Evolutionary conservation across 1,284 basidiomycete genomes (phyloP).

Genomic region (Fomitopsis betulina): DNA sequence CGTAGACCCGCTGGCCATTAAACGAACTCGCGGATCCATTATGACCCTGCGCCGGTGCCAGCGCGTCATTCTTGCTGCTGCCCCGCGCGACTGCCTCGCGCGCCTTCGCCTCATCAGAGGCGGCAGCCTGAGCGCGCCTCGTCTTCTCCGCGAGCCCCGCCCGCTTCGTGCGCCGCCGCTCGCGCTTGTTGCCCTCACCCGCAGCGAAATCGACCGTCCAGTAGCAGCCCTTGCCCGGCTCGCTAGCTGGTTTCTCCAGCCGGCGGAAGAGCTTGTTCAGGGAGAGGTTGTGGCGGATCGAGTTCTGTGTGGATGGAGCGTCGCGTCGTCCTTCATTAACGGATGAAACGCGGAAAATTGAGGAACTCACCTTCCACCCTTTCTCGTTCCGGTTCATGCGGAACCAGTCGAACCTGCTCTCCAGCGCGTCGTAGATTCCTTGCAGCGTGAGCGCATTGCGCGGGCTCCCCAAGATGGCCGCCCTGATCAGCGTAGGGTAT

Average conservation of each 20-base stretch:
- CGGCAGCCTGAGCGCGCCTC: too few relatives aligned
- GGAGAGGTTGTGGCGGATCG: conserved; percentile 88
- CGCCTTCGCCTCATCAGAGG: too few relatives aligned
- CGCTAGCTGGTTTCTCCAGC: conserved; percentile 55
- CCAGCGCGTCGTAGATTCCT: conserved; percentile 57
- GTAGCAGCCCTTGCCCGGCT: conserved; percentile 72
- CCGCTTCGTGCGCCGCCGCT: conserved; percentile 50
- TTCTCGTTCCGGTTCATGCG: conserved; percentile 39
- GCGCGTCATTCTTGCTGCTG: too few relatives aligned
- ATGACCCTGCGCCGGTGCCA: too few relatives aligned
- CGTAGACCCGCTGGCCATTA: too few relatives aligned
- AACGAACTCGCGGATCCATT: too few relatives aligned
- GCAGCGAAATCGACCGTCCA: conserved; percentile 60
- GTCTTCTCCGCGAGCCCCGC: conserved; percentile 12
- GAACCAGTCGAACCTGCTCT: conserved; percentile 56
- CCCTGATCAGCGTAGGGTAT: conserved; percentile 54
- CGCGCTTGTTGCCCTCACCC: conserved; percentile 59
- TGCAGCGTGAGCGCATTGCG: conserved; percentile 55
- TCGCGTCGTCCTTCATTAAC: neutral
- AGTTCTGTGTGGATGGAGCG: conserved; percentile 45
- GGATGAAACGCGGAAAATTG: neutral
- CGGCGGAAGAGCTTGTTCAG: conserved; percentile 79
- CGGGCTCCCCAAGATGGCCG: conserved; percentile 68
- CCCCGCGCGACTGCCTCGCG: too few relatives aligned
- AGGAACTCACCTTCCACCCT: conserved; percentile 57